Evolutionary conservation across 345 rosid genomes (phyloP).

Genomic region (Brassica cretica): DNA sequence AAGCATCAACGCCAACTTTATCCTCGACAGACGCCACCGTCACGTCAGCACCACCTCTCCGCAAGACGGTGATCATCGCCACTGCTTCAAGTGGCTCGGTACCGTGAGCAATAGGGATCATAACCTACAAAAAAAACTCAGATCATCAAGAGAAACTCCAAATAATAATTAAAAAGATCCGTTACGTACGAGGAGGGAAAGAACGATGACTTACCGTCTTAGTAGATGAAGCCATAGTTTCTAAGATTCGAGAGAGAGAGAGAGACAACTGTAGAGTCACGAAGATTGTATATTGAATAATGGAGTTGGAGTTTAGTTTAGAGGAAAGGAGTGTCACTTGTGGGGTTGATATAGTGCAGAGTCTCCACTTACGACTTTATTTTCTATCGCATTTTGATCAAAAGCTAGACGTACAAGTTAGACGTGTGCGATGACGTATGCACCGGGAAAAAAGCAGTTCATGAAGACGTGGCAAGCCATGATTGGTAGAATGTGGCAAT

Average conservation of each 20-base stretch:
- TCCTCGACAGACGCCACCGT: slow-evolving; percentile 77
- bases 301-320: slow-evolving; percentile 24
- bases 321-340: slow-evolving; percentile 31
- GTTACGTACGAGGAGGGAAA: slow-evolving; percentile 18
- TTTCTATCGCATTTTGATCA: slow-evolving; percentile 19
- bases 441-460: neutral
- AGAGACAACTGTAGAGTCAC: slow-evolving; percentile 29
- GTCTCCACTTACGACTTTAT: slow-evolving; percentile 33
- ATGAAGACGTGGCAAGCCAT: neutral
- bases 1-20: slow-evolving; percentile 67
- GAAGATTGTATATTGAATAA: neutral
- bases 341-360: slow-evolving; percentile 23
- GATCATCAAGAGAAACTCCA: neutral
- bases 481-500: slow-evolving; percentile 3
- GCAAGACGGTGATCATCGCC: slow-evolving; percentile 68
- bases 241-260: slow-evolving; percentile 31
- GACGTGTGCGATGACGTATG: slow-evolving; percentile 34
- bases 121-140: slow-evolving; percentile 52
- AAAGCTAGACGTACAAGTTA: neutral
- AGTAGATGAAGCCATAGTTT: slow-evolving; percentile 56
- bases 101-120: slow-evolving; percentile 93
- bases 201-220: slow-evolving; percentile 45
- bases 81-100: slow-evolving; percentile 97
- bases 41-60: slow-evolving; percentile 84
- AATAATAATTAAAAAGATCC: slow-evolving; percentile 10